Evolutionary conservation across 495 filamentous ascomycete species (phyloP), one percentile per base, ranked within the genome.

Genomic region (Mycothermus thermophilus): DNA sequence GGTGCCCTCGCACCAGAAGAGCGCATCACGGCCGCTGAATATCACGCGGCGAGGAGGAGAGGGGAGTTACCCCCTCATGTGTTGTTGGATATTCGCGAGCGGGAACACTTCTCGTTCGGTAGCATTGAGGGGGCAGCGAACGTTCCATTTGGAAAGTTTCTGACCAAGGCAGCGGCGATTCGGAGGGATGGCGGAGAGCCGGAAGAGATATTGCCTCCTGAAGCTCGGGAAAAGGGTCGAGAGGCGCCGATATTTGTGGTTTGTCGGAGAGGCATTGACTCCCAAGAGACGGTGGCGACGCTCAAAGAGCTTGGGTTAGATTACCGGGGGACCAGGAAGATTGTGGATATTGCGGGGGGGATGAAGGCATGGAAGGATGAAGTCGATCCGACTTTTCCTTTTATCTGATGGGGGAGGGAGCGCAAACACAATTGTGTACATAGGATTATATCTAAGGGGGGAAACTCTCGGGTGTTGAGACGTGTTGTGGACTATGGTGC

Each of bases 191-290:
- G 38, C 3, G 42, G 24, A 3, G n/a, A 19, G 3, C 30, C 14
- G 1, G 24, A 19, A 8, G 39, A 46, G 13, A 34, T 42, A 10
- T 17, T 40, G 30, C 31, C 32, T 1, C 9, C 7, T 14, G 23
- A 30, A n/a, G 1, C 24, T 13, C n/a, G 12, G 2, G 8, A 29
- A 3, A 33, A 36, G 28, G n/a, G n/a, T n/a, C n/a, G n/a, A n/a
- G 51, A 66, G 34, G 42, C 52, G 12, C 55, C 64, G 0, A 66
- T 95, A 8, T 81, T 83, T 48, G 74, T 93, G 2, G 66, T 97
- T 0, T 97, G 90, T 48, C 71, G 84, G 12, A 67, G 79, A 2
- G 90, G 90, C 2, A 83, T 94, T 44, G 90, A 97, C 51, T 93
- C 83, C 1, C 90, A 94, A 51, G 53, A 85, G 32, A 79, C 75